A percentile compares a stretch with the other conserved stretches of the same genome.
Conservation (phyloP, 176 grass and related monocot species). For the Eremochloa ophiuroides region DNA sequence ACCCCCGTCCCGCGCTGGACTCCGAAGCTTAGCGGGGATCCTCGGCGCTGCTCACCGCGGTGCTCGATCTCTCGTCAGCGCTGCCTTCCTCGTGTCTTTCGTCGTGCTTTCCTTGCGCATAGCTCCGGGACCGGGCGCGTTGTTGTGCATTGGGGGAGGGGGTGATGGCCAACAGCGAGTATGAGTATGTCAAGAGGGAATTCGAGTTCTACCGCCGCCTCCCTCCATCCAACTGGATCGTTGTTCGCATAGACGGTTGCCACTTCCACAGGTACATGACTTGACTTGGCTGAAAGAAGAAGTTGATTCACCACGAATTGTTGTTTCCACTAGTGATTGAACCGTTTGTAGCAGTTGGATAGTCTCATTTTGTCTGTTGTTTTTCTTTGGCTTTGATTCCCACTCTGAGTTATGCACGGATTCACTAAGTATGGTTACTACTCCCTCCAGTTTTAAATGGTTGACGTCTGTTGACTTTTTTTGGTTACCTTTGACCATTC, state of each 20-base stretch:
- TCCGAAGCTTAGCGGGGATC: no score
- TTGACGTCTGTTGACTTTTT: conserved; percentile 1
- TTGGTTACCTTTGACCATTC: not conserved
- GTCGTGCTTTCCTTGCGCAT: no score
- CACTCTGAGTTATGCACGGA: not conserved
- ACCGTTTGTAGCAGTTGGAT: not conserved
- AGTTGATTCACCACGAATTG: conserved; percentile 2
- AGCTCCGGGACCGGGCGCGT: not conserved
- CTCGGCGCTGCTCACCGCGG: no score
- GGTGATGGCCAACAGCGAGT: conserved; percentile 70
- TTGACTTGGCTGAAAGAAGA: not conserved
- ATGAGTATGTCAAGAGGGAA: conserved; percentile 73
- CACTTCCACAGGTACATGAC: conserved; percentile 62
- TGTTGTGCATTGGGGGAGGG: not conserved
- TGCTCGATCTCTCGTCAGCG: no score
- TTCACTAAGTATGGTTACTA: not conserved
- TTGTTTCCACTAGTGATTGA: not conserved
- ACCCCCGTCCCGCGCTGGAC: no score
- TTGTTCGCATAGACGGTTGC: conserved; percentile 75
- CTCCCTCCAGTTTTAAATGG: conserved; percentile 4
- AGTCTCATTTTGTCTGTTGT: conserved; percentile 1
- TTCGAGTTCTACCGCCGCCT: conserved; percentile 57
- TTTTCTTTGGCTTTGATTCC: not conserved
- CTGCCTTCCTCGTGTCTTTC: no score
- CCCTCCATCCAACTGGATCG: conserved; percentile 68